Evolutionary conservation across 495 filamentous ascomycete genomes (phyloP).

Genomic region (Neohortaea acidophila): DNA sequence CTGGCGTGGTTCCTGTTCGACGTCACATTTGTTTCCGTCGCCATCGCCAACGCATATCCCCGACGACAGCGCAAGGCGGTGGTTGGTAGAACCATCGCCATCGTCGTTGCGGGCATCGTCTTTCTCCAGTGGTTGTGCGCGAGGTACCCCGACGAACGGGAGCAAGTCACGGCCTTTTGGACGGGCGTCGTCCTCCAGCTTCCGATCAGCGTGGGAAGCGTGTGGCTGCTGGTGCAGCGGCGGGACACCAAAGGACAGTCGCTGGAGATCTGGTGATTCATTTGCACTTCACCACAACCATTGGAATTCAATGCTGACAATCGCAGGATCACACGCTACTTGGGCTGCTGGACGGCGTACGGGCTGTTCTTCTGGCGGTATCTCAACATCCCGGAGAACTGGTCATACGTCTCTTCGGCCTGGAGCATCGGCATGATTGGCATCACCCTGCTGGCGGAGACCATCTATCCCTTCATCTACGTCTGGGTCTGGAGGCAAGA

Average conservation of each 20-base stretch:
- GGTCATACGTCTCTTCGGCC: conserved; percentile 10
- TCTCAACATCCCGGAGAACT: conserved; percentile 15
- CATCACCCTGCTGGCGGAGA: conserved; percentile 9
- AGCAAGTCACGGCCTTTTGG: conserved; percentile 9
- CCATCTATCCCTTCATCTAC: conserved; percentile 9
- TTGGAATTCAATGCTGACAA: background rate
- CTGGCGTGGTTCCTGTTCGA: conserved; percentile 8
- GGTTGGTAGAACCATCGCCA: background rate
- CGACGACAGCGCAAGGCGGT: background rate
- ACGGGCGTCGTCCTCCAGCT: conserved; percentile 3
- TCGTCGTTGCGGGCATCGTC: background rate
- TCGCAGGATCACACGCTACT: conserved; percentile 8
- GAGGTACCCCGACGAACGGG: conserved; percentile 4
- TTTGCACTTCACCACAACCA: background rate
- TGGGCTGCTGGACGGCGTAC: conserved; percentile 11
- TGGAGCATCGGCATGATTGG: conserved; percentile 4
- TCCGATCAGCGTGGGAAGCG: conserved; percentile 5
- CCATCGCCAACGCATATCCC: conserved; percentile 3
- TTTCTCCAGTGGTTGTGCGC: conserved; percentile 5
- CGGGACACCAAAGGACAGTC: conserved; percentile 4
- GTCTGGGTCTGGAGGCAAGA: conserved; percentile 2
- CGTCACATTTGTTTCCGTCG: conserved; percentile 3
- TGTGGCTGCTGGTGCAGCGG: background rate
- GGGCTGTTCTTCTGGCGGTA: conserved; percentile 13
- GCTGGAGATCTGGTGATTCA: conserved; percentile 9